phyloP scores from a whole-genome alignment of 352 stramenopile genomes.

The Phytophthora cactorum region DNA sequence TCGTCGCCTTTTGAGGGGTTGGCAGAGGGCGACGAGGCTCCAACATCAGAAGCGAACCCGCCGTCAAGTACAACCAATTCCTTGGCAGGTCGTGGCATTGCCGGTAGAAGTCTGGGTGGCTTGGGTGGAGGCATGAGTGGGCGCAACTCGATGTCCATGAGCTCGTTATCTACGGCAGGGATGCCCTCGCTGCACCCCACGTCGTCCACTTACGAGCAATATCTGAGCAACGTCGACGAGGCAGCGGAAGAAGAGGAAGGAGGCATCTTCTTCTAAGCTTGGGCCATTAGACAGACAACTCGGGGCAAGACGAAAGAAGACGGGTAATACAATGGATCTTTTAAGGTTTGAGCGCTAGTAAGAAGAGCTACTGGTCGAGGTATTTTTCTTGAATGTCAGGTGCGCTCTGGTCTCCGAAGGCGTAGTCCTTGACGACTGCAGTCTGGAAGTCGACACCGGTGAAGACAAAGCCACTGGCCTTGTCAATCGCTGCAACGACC shows the following conservation, averaged over 20 bases:
- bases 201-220: conserved; percentile 87
- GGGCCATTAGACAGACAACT: neutral
- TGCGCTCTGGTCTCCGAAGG: conserved; percentile 66
- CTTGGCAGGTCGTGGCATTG: conserved; percentile 33
- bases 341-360: conserved; percentile 23
- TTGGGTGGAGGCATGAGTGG: conserved; percentile 29
- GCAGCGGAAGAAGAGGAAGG: conserved; percentile 77
- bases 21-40: conserved; percentile 19
- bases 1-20: conserved; percentile 45
- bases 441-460: conserved; percentile 81
- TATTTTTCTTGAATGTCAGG: conserved; percentile 78
- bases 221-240: conserved; percentile 89
- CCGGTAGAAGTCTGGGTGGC: conserved; percentile 30
- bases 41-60: conserved; percentile 18
- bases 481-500: conserved; percentile 80
- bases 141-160: conserved; percentile 89
- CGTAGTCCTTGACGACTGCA: conserved; percentile 74
- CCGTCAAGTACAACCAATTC: conserved; percentile 16
- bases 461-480: conserved; percentile 87
- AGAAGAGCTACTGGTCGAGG: conserved; percentile 41
- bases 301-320: too few species aligned
- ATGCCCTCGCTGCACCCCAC: conserved; percentile 63
- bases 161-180: conserved; percentile 66
- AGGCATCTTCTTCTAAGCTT: conserved; percentile 85
- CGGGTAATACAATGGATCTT: conserved; percentile 42